Percentiles rank a stretch among this genome's conserved stretches.
These are phyloP conservation scores for Rhodotorula kratochvilovae DNA, from an alignment of 768 basidiomycete species.

Conservation along the genomic window DNA sequence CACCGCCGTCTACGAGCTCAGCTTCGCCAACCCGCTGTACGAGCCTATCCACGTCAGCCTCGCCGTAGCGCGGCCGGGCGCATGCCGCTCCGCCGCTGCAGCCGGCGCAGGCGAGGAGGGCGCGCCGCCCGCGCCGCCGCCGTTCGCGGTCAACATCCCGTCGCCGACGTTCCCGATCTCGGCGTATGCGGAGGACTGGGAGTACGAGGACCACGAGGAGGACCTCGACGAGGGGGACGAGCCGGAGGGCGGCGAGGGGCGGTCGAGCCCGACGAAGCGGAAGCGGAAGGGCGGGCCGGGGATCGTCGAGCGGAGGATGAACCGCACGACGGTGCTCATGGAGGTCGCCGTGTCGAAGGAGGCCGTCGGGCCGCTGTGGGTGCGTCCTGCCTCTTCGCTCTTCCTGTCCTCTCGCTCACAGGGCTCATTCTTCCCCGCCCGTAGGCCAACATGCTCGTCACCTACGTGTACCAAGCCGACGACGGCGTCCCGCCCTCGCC, in stretches of 20 bases:
- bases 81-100: background rate
- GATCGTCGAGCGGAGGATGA: slow-evolving; percentile 81
- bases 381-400: slow-evolving; percentile 48
- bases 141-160: slow-evolving; percentile 76
- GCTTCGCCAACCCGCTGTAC: slow-evolving; percentile 89
- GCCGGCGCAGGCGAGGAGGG: slow-evolving; percentile 39
- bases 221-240: slow-evolving; percentile 52
- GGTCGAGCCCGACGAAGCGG: slow-evolving; percentile 51
- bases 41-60: slow-evolving; percentile 91
- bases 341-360: slow-evolving; percentile 81
- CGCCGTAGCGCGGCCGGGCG: slow-evolving; percentile 53
- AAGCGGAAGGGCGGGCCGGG: slow-evolving; percentile 52
- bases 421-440: background rate
- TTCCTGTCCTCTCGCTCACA: background rate
- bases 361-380: slow-evolving; percentile 71
- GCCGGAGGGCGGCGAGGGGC: slow-evolving; percentile 44
- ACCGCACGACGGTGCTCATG: slow-evolving; percentile 79
- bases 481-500: slow-evolving; percentile 54
- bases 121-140: slow-evolving; percentile 50
- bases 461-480: slow-evolving; percentile 89
- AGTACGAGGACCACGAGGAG: slow-evolving; percentile 86
- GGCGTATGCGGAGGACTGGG: slow-evolving; percentile 94
- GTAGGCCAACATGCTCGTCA: slow-evolving; percentile 89
- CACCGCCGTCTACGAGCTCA: slow-evolving; percentile 81
- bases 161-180: slow-evolving; percentile 72